A percentile compares a stretch with the other conserved stretches of the same genome.
phyloP scores from a whole-genome alignment of 371 early-diverging fungal genomes.

The Rhizopus stolonifer region DNA sequence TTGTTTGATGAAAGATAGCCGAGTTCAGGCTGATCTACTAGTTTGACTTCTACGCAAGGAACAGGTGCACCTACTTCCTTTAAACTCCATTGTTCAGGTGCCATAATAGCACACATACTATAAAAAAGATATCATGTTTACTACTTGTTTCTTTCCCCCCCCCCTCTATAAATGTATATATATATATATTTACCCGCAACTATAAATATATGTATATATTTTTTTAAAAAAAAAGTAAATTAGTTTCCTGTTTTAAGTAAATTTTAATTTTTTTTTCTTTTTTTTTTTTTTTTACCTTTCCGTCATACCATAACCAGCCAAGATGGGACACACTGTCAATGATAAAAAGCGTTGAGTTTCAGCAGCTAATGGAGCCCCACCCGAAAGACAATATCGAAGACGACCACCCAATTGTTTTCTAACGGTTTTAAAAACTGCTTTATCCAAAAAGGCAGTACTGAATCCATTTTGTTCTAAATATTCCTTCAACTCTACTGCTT shows the following conservation, averaged over 20 bases:
- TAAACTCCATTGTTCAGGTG: conserved; percentile 61
- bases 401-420: conserved; percentile 91
- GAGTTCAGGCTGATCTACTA: conserved; percentile 85
- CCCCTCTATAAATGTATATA: no score
- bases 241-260: no score
- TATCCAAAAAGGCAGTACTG: conserved; percentile 75
- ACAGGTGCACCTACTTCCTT: conserved; percentile 84
- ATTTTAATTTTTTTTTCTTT: no score
- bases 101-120: conserved; percentile 67
- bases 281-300: conserved; percentile 31
- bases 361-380: conserved; percentile 91
- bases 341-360: conserved; percentile 87
- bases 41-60: conserved; percentile 83
- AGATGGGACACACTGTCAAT: conserved; percentile 82
- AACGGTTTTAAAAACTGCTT: conserved; percentile 88
- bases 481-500: conserved; percentile 74
- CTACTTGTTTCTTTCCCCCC: neutral
- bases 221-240: no score
- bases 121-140: neutral
- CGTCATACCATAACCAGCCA: conserved; percentile 88
- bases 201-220: neutral
- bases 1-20: conserved; percentile 69
- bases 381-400: conserved; percentile 86
- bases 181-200: conserved; percentile 27
- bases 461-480: conserved; percentile 56